Percentiles rank a stretch among this genome's conserved stretches.
Evolutionary conservation across 768 basidiomycete species (phyloP).

Genomic region (Tylopilus intermedius): DNA sequence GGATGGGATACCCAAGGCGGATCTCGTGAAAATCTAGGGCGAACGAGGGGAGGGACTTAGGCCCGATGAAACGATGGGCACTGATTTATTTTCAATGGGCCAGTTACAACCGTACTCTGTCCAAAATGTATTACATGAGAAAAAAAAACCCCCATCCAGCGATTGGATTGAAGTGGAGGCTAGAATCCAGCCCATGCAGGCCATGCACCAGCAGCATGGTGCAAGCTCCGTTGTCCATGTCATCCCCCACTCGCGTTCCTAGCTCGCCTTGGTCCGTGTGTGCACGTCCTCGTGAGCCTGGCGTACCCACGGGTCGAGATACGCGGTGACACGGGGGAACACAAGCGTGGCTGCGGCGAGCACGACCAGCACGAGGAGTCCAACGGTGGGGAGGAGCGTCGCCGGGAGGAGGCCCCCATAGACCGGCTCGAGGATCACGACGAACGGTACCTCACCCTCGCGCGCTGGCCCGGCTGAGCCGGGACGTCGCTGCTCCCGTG

Average conservation of each 20-base stretch:
- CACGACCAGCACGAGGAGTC: constrained; percentile 27
- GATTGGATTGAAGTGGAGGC: too few relatives aligned
- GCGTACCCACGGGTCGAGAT: constrained; percentile 18
- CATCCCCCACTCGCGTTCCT: neutral
- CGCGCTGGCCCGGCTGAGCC: too few relatives aligned
- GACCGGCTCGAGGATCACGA: constrained; percentile 54
- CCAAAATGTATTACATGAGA: neutral
- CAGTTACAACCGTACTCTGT: too few relatives aligned
- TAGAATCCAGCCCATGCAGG: neutral
- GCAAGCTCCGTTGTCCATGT: too few relatives aligned
- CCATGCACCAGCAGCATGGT: constrained; percentile 27
- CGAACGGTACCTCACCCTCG: constrained; percentile 38
- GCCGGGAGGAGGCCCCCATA: constrained; percentile 56
- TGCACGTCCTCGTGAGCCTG: constrained; percentile 25
- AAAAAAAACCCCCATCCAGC: too few relatives aligned
- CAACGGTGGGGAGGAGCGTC: constrained; percentile 38
- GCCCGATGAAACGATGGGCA: neutral
- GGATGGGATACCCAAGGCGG: neutral
- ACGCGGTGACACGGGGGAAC: constrained; percentile 16
- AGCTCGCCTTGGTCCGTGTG: neutral
- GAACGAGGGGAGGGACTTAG: neutral
- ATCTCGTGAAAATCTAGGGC: constrained; percentile 10
- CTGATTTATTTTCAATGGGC: neutral
- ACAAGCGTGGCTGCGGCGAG: constrained; percentile 18
- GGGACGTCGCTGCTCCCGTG: too few relatives aligned